phyloP scores from a whole-genome alignment of 192 early-diverging fungal species.

The Gamsiella multidivaricata region DNA sequence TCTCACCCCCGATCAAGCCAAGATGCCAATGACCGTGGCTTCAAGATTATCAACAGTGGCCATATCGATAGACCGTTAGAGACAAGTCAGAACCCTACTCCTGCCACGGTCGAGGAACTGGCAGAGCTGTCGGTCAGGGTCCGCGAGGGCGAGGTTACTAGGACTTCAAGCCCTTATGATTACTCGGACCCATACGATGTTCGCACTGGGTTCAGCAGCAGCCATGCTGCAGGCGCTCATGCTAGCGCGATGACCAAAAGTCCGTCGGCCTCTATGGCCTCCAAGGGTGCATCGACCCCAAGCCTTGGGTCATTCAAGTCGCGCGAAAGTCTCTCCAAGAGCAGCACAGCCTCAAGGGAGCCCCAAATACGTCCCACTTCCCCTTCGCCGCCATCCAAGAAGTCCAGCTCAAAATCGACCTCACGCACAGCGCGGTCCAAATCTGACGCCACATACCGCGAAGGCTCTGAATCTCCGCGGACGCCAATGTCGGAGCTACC shows the following conservation, averaged over 20 bases:
- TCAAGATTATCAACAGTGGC: background rate
- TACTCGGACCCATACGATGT: slow-evolving; percentile 26
- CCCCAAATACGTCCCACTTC: background rate
- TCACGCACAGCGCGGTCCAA: slow-evolving; percentile 22
- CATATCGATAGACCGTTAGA: background rate
- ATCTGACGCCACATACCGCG: slow-evolving; percentile 18
- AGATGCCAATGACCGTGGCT: background rate
- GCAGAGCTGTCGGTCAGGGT: slow-evolving; percentile 4
- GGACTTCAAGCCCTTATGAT: background rate
- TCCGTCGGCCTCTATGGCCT: background rate
- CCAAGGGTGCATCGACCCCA: background rate
- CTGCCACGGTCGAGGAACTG: slow-evolving; percentile 22
- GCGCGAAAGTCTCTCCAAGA: slow-evolving; percentile 17
- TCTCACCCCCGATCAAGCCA: background rate
- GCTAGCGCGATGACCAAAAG: background rate
- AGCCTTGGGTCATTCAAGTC: slow-evolving; percentile 13
- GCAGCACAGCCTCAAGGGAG: background rate
- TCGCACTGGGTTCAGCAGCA: background rate
- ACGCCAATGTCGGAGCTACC: background rate
- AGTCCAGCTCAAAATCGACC: slow-evolving; percentile 1
- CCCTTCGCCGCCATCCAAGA: slow-evolving; percentile 13
- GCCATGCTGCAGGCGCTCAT: no score
- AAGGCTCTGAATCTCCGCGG: background rate
- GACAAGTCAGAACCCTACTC: background rate
- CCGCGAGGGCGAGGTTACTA: background rate